A percentile compares a stretch with the other conserved stretches of the same genome.
Evolutionary conservation across 1,284 basidiomycete species (phyloP).

Genomic region (Trametes versicolor): DNA sequence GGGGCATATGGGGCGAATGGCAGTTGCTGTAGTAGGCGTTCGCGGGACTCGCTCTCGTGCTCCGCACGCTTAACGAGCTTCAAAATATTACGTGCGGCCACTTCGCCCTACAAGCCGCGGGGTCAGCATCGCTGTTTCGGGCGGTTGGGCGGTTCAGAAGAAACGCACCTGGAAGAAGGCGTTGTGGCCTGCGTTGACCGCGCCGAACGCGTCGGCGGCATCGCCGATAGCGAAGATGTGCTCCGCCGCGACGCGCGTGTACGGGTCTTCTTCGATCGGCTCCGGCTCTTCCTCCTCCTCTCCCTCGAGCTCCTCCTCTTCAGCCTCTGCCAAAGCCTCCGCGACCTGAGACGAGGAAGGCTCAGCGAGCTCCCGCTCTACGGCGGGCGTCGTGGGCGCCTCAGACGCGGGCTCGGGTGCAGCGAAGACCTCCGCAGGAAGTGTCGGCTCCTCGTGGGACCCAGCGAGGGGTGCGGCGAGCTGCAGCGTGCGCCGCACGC

Average conservation of each 20-base stretch:
- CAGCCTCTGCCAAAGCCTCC: slow-evolving; percentile 28
- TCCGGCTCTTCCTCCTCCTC: slow-evolving; percentile 34
- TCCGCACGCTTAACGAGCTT: slow-evolving; percentile 49
- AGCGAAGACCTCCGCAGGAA: slow-evolving; percentile 12
- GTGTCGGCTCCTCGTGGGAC: background rate
- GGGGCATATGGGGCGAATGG: background rate
- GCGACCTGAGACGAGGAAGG: background rate
- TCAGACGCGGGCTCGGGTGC: slow-evolving; percentile 5
- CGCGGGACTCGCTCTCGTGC: slow-evolving; percentile 42
- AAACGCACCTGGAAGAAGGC: slow-evolving; percentile 64
- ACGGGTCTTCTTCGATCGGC: slow-evolving; percentile 29
- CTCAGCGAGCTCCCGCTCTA: background rate
- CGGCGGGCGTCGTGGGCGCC: background rate
- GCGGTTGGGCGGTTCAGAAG: background rate
- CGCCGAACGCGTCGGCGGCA: slow-evolving; percentile 75
- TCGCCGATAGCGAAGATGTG: slow-evolving; percentile 78
- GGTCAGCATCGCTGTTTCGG: background rate
- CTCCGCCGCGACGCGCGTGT: slow-evolving; percentile 52
- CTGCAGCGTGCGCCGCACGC: slow-evolving; percentile 71
- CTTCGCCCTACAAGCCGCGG: slow-evolving; percentile 48
- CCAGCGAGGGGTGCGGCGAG: slow-evolving; percentile 47
- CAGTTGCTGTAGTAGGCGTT: background rate
- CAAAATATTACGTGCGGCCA: slow-evolving; percentile 65
- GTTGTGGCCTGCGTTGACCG: slow-evolving; percentile 76
- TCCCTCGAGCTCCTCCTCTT: slow-evolving; percentile 28